A percentile compares a stretch with the other conserved stretches of the same genome.
Conservation (phyloP, 768 basidiomycete species). For the Megacollybia marginata region DNA sequence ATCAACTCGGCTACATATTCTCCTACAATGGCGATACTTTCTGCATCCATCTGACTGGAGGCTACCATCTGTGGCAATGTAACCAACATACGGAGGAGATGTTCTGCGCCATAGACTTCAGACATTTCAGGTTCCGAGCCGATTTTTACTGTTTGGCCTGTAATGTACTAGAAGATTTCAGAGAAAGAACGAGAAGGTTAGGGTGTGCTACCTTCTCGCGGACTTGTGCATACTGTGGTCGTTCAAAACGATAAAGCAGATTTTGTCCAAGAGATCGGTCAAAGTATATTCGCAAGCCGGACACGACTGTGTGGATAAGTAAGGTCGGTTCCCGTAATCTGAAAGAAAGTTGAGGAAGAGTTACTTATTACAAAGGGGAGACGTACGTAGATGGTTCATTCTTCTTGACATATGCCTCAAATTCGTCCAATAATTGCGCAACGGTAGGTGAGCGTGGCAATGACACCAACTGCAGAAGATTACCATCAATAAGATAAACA, state of each 20-base stretch:
- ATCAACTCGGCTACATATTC: constrained; percentile 88
- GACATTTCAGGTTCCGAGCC: constrained; percentile 82
- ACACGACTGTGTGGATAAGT: constrained; percentile 72
- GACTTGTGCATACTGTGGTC: constrained; percentile 84
- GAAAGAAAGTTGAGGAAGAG: constrained; percentile 1
- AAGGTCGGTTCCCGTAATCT: constrained; percentile 66
- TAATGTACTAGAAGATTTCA: constrained; percentile 39
- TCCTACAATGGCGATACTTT: constrained; percentile 72
- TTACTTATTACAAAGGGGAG: not conserved
- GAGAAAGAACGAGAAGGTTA: not conserved
- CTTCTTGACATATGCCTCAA: constrained; percentile 53
- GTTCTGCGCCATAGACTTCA: constrained; percentile 89
- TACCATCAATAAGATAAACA: not conserved
- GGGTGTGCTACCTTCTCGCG: constrained; percentile 33
- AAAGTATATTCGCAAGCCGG: constrained; percentile 87
- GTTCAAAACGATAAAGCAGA: constrained; percentile 90
- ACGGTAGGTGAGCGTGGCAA: constrained; percentile 80
- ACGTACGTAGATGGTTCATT: constrained; percentile 43
- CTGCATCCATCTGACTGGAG: constrained; percentile 83
- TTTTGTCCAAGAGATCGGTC: constrained; percentile 86
- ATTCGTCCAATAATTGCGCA: constrained; percentile 67
- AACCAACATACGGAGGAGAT: constrained; percentile 87
- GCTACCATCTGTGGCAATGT: constrained; percentile 88
- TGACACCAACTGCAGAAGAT: constrained; percentile 62
- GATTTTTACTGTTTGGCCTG: constrained; percentile 61